Percentiles rank a stretch among this genome's conserved stretches.
Conservation (phyloP, 768 basidiomycete species). For the Kwoniella shandongensis region DNA sequence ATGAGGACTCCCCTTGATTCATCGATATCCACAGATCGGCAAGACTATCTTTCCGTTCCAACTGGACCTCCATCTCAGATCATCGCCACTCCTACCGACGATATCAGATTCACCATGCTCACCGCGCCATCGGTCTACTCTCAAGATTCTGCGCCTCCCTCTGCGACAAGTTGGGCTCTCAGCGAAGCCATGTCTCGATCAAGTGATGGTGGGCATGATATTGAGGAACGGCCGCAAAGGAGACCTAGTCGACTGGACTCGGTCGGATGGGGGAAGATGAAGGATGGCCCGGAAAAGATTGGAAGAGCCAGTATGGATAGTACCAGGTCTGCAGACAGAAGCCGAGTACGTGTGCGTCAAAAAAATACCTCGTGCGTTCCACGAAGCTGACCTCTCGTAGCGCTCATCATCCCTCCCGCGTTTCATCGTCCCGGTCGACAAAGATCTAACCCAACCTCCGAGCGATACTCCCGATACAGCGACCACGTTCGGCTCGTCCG, state of each 20-base stretch:
- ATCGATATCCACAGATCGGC: not conserved
- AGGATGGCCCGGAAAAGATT: conserved; percentile 3
- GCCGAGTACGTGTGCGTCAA: not conserved
- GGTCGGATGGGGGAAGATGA: conserved; percentile 21
- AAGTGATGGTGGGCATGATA: conserved; percentile 9
- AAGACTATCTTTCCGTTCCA: not conserved
- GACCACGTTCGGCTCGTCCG: conserved; percentile 8
- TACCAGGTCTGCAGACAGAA: not conserved
- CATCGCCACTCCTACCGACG: conserved; percentile 13
- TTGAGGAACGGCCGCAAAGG: not conserved
- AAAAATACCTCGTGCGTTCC: no score
- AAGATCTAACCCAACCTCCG: conserved; percentile 11
- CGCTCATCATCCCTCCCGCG: conserved; percentile 18
- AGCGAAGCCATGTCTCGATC: conserved; percentile 11
- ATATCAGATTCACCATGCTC: conserved; percentile 31
- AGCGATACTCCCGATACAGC: conserved; percentile 12
- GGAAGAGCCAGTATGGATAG: not conserved
- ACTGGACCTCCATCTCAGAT: conserved; percentile 2
- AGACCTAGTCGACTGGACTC: conserved; percentile 17
- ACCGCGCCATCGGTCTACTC: conserved; percentile 30
- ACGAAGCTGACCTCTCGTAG: not conserved
- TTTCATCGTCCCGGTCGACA: conserved; percentile 12
- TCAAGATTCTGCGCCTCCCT: conserved; percentile 32
- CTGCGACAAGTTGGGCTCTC: conserved; percentile 14
- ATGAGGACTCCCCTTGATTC: conserved; percentile 1